Evolutionary conservation across 148 eudicot genomes (phyloP).

Genomic region (Persicaria tinctoria): DNA sequence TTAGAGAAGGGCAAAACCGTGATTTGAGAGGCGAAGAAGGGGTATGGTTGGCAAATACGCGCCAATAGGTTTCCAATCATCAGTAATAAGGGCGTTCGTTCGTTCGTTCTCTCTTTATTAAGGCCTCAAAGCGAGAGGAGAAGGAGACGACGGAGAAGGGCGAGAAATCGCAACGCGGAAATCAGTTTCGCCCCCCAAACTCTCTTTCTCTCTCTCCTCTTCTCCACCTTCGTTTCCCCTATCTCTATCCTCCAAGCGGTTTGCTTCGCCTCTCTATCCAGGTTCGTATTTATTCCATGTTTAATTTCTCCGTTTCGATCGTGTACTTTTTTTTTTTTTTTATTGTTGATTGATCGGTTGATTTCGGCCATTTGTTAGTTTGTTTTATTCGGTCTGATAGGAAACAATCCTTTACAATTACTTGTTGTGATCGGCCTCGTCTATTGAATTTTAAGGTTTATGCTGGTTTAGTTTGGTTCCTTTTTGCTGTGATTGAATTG

Average conservation of each 20-base stretch:
- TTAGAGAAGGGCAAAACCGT: not conserved
- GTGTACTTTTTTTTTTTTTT: too few relatives aligned
- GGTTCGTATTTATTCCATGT: not conserved
- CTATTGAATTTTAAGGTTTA: not conserved
- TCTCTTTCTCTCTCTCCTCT: not conserved
- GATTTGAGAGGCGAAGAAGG: not conserved
- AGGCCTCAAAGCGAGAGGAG: not conserved
- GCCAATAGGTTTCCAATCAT: not conserved
- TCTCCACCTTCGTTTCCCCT: not conserved
- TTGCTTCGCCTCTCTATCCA: not conserved
- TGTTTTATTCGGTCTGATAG: not conserved
- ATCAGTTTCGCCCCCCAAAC: not conserved
- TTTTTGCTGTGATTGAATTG: not conserved
- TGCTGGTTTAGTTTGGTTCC: not conserved
- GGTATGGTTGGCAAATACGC: not conserved
- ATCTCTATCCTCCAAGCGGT: not conserved
- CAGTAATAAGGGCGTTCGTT: not conserved
- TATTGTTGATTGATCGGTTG: not conserved
- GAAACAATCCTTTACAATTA: not conserved
- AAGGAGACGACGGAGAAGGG: not conserved
- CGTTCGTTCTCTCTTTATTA: not conserved
- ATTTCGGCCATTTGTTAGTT: not conserved
- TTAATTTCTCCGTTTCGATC: not conserved
- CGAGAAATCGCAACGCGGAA: not conserved
- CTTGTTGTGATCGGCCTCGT: constrained; percentile 1